phyloP scores from a whole-genome alignment of 2,329 filamentous ascomycete species.

The Fusarium camptoceras region DNA sequence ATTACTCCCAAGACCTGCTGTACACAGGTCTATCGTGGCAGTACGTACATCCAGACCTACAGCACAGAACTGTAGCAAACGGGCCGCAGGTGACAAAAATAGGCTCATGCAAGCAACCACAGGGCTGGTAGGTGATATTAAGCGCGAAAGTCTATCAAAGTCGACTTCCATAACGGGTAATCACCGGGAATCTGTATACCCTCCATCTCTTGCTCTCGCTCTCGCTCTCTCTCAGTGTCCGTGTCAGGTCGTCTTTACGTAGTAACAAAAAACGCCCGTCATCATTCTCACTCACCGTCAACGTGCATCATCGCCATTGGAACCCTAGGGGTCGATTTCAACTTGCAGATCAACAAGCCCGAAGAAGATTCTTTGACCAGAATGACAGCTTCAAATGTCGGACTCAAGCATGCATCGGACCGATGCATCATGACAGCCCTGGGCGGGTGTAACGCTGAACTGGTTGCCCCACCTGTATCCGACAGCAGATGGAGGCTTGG shows the following conservation, averaged over 20 bases:
- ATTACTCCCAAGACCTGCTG: not conserved
- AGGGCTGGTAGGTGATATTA: slow-evolving; percentile 17
- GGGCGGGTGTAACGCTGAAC: slow-evolving; percentile 22
- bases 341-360: slow-evolving; percentile 4
- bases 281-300: slow-evolving; percentile 10
- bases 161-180: slow-evolving; percentile 22
- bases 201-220: slow-evolving; percentile 3
- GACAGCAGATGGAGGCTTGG: slow-evolving; percentile 27
- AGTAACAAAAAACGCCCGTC: not conserved
- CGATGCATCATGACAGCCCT: slow-evolving; percentile 31
- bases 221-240: not conserved
- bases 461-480: slow-evolving; percentile 20
- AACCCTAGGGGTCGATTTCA: not conserved
- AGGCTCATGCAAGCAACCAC: slow-evolving; percentile 33
- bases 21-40: not conserved
- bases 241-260: not conserved
- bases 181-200: slow-evolving; percentile 26
- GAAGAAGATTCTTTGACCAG: slow-evolving; percentile 3
- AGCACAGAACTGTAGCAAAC: not conserved
- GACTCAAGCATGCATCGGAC: slow-evolving; percentile 25
- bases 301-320: not conserved
- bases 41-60: not conserved
- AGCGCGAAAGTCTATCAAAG: slow-evolving; percentile 24
- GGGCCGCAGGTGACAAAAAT: slow-evolving; percentile 28
- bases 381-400: slow-evolving; percentile 23